Evolutionary conservation across 306 rosid genomes (phyloP).

Genomic region (Dalbergia cultrata): DNA sequence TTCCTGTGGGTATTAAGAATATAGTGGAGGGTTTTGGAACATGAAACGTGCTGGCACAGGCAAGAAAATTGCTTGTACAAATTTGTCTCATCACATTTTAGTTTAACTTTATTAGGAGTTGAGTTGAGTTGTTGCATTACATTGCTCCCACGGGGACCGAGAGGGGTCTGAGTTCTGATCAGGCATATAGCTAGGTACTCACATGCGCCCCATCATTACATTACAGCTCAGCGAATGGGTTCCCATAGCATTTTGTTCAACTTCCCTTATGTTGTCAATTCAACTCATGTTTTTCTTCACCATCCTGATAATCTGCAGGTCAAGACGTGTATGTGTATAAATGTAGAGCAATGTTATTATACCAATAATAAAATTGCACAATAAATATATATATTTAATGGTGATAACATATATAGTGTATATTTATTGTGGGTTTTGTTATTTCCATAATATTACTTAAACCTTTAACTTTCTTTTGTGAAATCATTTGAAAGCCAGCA

Average conservation of each 20-base stretch:
- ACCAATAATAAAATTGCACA: too few species aligned
- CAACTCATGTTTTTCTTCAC: conserved; percentile 52
- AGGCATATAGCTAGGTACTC: conserved; percentile 49
- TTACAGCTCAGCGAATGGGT: conserved; percentile 68
- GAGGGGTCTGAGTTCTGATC: conserved; percentile 46
- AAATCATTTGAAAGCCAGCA: not conserved
- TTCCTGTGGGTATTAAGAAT: conserved; percentile 29
- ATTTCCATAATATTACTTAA: too few species aligned
- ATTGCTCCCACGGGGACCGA: conserved; percentile 38
- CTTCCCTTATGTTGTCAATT: conserved; percentile 54
- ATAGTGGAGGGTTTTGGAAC: conserved; percentile 45
- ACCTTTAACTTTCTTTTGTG: conserved; percentile 3
- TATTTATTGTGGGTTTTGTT: too few species aligned
- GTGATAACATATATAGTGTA: too few species aligned
- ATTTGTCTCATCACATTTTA: conserved; percentile 42
- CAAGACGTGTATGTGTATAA: not conserved
- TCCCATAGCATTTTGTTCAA: conserved; percentile 49
- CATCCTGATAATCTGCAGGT: conserved; percentile 28
- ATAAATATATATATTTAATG: too few species aligned
- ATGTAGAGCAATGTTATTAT: too few species aligned
- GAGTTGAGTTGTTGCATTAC: conserved; percentile 3
- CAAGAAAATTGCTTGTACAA: conserved; percentile 42
- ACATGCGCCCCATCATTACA: conserved; percentile 76
- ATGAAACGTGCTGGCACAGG: conserved; percentile 61
- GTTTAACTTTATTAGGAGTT: conserved; percentile 14